Conservation (phyloP, 2,329 filamentous ascomycete genomes). For the Dactylonectria estremocensis region DNA sequence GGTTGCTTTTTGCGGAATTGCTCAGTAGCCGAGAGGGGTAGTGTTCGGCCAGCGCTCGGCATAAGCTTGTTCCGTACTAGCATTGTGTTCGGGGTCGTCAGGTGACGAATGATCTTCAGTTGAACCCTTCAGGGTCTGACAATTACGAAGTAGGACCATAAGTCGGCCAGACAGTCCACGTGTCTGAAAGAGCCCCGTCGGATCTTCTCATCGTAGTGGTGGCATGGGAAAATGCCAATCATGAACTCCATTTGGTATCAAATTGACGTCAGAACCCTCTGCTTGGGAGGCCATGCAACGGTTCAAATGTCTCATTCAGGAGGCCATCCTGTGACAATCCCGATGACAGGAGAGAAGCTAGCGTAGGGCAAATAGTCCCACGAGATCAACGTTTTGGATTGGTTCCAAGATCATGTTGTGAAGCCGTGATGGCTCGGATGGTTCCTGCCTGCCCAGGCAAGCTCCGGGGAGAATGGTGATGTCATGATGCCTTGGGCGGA, state of each 20-base stretch:
- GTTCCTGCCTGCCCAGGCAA: constrained; percentile 17
- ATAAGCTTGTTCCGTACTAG: background rate
- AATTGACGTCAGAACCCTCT: constrained; percentile 9
- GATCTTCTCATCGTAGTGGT: background rate
- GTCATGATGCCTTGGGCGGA: constrained; percentile 39
- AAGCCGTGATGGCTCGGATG: constrained; percentile 17
- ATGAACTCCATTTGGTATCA: background rate
- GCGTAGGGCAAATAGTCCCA: constrained; percentile 32
- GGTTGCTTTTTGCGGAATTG: too few relatives aligned
- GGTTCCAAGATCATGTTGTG: constrained; percentile 25
- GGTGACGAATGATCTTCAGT: constrained; percentile 1
- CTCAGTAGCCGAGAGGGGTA: background rate
- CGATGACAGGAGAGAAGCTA: constrained; percentile 34
- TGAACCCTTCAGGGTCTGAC: constrained; percentile 8
- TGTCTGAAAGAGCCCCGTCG: background rate
- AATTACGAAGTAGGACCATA: constrained; percentile 7
- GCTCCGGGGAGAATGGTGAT: constrained; percentile 40
- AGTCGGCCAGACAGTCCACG: constrained; percentile 1
- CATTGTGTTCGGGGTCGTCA: background rate
- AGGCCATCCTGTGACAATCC: constrained; percentile 39
- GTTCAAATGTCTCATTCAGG: background rate
- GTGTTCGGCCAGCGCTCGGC: background rate
- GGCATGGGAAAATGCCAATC: background rate
- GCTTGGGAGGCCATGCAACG: background rate
- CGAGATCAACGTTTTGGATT: constrained; percentile 34